phyloP scores from a whole-genome alignment of 768 basidiomycete species.

The Boletus huronensis region DNA sequence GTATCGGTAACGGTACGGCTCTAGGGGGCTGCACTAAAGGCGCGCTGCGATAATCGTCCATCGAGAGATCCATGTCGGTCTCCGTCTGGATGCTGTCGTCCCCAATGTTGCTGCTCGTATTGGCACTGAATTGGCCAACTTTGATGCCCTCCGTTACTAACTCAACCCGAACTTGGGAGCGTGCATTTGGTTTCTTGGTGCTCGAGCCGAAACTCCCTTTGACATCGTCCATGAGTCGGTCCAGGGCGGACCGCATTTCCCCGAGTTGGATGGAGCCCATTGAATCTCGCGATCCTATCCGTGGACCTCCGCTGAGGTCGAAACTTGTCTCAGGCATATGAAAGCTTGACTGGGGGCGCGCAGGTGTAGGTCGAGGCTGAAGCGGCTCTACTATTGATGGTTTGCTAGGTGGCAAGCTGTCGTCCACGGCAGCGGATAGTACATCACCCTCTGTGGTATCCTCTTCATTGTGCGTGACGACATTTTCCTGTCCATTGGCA shows the following conservation, averaged over 20 bases:
- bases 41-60: constrained; percentile 24
- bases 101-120: constrained; percentile 30
- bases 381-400: not conserved
- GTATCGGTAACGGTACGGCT: constrained; percentile 32
- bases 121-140: constrained; percentile 34
- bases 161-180: constrained; percentile 23
- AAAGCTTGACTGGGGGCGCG: constrained; percentile 12
- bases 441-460: not conserved
- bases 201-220: constrained; percentile 25
- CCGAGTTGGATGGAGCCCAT: constrained; percentile 54
- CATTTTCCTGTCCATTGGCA: not conserved
- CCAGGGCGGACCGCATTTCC: constrained; percentile 71
- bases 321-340: constrained; percentile 23
- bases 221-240: constrained; percentile 70
- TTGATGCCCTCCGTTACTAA: constrained; percentile 33
- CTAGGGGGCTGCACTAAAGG: constrained; percentile 7
- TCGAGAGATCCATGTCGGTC: constrained; percentile 31
- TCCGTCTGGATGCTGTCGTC: constrained; percentile 32
- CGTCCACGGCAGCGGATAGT: not conserved
- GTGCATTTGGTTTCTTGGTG: constrained; percentile 20
- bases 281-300: constrained; percentile 34
- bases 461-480: not conserved
- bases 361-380: constrained; percentile 9
- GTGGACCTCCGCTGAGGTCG: constrained; percentile 21
- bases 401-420: not conserved